Conservation (phyloP, 1,139 yeast genomes). For the Protomyces arabidopsidicola region DNA sequence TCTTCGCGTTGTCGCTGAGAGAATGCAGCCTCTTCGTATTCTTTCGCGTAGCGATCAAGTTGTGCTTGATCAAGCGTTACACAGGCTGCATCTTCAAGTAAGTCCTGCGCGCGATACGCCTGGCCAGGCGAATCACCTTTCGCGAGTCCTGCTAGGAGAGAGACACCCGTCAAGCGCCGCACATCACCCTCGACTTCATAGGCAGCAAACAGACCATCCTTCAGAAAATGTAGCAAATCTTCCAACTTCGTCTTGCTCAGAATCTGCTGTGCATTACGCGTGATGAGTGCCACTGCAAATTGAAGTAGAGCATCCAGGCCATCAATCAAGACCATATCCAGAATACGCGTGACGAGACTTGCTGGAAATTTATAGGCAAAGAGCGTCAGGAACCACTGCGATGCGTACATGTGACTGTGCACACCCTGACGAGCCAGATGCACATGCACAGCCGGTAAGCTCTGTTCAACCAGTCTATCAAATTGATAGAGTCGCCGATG, state of each 20-base stretch:
- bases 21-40: slow-evolving; percentile 67
- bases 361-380: slow-evolving; percentile 92
- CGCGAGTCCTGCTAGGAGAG: slow-evolving; percentile 7
- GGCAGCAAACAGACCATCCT: slow-evolving; percentile 68
- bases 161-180: slow-evolving; percentile 1
- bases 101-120: slow-evolving; percentile 49
- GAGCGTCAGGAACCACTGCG: slow-evolving; percentile 92
- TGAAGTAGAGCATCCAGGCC: slow-evolving; percentile 79
- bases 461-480: slow-evolving; percentile 72
- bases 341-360: slow-evolving; percentile 73
- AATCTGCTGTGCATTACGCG: slow-evolving; percentile 57
- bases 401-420: slow-evolving; percentile 86
- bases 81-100: slow-evolving; percentile 74
- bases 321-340: slow-evolving; percentile 74
- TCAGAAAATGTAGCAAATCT: slow-evolving; percentile 64
- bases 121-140: slow-evolving; percentile 24
- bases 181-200: slow-evolving; percentile 46
- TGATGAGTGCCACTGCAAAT: slow-evolving; percentile 73
- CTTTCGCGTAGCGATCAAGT: slow-evolving; percentile 62
- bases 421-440: slow-evolving; percentile 83
- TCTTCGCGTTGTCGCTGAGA: slow-evolving; percentile 62
- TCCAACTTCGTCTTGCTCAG: slow-evolving; percentile 62
- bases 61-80: slow-evolving; percentile 68
- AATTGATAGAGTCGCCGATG: slow-evolving; percentile 80
- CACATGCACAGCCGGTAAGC: slow-evolving; percentile 60